phyloP scores from a whole-genome alignment of 2,329 filamentous ascomycete species.

The Triangularia verruculosa region DNA sequence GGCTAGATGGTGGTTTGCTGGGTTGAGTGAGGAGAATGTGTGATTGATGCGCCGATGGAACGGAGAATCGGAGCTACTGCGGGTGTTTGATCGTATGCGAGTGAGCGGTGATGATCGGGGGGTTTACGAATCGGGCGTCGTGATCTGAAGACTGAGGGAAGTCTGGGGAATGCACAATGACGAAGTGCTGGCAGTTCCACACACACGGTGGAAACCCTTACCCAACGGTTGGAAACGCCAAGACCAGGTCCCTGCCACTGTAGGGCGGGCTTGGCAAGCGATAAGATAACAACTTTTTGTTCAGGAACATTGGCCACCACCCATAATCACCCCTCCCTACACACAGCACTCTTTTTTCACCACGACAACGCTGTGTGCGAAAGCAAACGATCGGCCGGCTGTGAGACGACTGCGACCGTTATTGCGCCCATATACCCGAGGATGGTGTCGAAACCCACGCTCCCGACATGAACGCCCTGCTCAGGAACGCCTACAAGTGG shows the following conservation, averaged over 20 bases:
- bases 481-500: conserved; percentile 21
- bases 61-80: neutral
- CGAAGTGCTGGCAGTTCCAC: conserved; percentile 1
- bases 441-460: conserved; percentile 22
- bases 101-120: neutral
- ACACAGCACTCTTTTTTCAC: neutral
- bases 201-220: neutral
- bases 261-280: neutral
- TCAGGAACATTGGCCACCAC: neutral
- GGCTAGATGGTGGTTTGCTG: neutral
- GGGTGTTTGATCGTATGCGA: neutral
- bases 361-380: neutral
- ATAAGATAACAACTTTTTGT: conserved; percentile 11
- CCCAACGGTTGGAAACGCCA: conserved; percentile 1
- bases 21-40: too few relatives aligned
- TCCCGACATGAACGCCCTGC: conserved; percentile 29
- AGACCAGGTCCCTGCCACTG: neutral
- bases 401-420: neutral
- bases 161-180: conserved; percentile 9
- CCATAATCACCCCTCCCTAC: neutral
- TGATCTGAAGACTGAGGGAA: neutral
- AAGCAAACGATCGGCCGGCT: neutral
- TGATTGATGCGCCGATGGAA: neutral
- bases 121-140: neutral
- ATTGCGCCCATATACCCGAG: conserved; percentile 13